Base-by-base conservation (phyloP, 371 early-diverging fungal genomes). In the Lichtheimia hyalospora region DNA sequence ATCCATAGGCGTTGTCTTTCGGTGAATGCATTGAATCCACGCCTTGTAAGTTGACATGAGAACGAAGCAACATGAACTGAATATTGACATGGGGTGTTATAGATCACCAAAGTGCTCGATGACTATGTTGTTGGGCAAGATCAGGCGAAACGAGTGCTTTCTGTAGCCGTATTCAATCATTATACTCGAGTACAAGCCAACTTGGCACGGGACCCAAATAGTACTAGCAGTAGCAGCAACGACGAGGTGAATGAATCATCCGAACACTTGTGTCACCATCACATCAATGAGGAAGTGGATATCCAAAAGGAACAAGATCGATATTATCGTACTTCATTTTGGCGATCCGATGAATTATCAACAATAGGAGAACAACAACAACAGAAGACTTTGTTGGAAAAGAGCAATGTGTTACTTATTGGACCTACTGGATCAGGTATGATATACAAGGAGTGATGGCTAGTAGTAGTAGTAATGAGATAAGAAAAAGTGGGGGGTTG, bases 41-140 rank as follows among this genome's bases (percentile, higher is more conserved):
- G 67, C 20, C 54, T 57, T 2, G 67, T 57, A 49, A 67, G 63
- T 62, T 2, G 20, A 42, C 46, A n/a, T 54, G n/a, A 15, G 46
- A 7, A 12, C 39, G 12, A 48, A 20, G 13, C 12, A 54, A 23
- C 28, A 34, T 14, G 12, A 41, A 2, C 21, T 13, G 24, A 49
- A 25, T 51, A 25, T n/a, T 14, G 23, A 51, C 7, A 24, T 24
- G 21, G 4, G n/a, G 20, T 39, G 25, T 12, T 16, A 23, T 67
- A 94, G 94, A 92, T 94, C 69, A 85, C 89, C 50, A 82, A 87
- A 55, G 85, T 91, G 61, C 64, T 95, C 66, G 88, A 95, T 71
- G 89, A 92, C 54, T 90, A 92, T 70, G 89, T 95, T 23, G 91
- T 95, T 63, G 95, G 95, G 4, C 95, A 95, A 71, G 89, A 91